A percentile compares a stretch with the other conserved stretches of the same genome.
phyloP scores from a whole-genome alignment of 768 basidiomycete genomes.

The Lentinula aciculospora region DNA sequence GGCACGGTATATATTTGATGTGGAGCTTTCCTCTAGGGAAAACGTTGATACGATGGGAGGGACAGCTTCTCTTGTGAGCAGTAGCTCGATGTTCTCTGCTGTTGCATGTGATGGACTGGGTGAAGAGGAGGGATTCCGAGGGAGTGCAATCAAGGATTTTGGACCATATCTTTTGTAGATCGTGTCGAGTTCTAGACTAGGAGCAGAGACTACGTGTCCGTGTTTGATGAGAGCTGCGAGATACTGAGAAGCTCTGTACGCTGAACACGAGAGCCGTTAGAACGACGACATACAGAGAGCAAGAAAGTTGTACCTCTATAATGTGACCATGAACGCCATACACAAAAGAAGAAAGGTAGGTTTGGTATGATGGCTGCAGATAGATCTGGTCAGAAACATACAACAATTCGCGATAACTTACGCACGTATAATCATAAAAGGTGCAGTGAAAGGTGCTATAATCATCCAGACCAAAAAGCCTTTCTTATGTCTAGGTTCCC shows the following conservation, averaged over 20 bases:
- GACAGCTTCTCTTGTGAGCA: conserved; percentile 50
- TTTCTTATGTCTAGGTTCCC: conserved; percentile 58
- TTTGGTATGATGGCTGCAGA: conserved; percentile 71
- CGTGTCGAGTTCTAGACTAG: conserved; percentile 47
- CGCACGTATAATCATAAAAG: conserved; percentile 74
- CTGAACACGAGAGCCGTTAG: conserved; percentile 23
- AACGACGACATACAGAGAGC: background rate
- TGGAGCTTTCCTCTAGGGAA: conserved; percentile 35
- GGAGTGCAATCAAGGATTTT: conserved; percentile 8
- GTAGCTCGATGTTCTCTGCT: conserved; percentile 15
- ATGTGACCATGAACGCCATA: conserved; percentile 83
- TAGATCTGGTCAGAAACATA: background rate
- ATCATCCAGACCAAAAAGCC: conserved; percentile 65
- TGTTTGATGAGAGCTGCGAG: conserved; percentile 53
- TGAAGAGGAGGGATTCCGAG: background rate
- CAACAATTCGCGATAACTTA: background rate
- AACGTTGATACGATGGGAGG: conserved; percentile 44
- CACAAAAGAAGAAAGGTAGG: conserved; percentile 80
- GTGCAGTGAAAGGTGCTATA: conserved; percentile 67
- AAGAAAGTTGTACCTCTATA: conserved; percentile 52
- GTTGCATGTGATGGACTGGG: background rate
- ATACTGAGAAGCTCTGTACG: conserved; percentile 67
- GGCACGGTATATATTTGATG: conserved; percentile 55
- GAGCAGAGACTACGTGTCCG: conserved; percentile 50
- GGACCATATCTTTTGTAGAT: conserved; percentile 37